Evolutionary conservation across 352 stramenopile species (phyloP), one percentile per base, ranked within the genome.

Genomic region (Pilasporangium apinafurcum): DNA sequence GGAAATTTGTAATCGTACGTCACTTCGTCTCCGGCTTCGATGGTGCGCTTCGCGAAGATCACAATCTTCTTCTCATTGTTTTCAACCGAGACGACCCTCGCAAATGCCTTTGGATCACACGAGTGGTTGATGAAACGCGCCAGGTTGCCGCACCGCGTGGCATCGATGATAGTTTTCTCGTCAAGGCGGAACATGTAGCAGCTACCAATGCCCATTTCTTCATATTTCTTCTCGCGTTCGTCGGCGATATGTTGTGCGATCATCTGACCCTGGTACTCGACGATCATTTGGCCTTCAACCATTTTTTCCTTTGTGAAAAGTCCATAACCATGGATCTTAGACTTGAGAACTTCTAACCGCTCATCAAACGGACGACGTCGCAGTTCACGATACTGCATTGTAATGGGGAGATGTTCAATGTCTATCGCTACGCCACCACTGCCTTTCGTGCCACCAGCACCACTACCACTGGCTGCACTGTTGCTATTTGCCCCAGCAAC

Each of bases 151-250:
- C 78, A 91, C 9, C 75, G 81, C 12, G 94, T 98, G 1, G 94
- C 92, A 45, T 98, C 94, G 24, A 98, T 95, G 51, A 98, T 97
- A 12, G 77, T 83, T n/a, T 88, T 71, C 36, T 94, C 75, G 53
- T 98, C 92, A 24, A 98, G 46, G n/a, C 92, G 85, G 66, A 98
- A 99, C 85, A 98, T 97, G 68, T 99, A 99, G 68, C 96, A 98
- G 39, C 80, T 96, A 26, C 95, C 95, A 36, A 98, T 83, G 10
- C 89, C 91, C 51, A 83, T 83, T 31, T 90, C 84, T 52, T 98
- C 92, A 51, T 98, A 98, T 44, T 88, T 67, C 32, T 87, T 78
- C 54, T 98, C 95, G 12, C 94, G 83, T 38, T 91, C 90, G 48
- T 98, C 94, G 0, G 94, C 92, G 20, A 98, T 84, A 12, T 61